Evolutionary conservation across 208 protist genomes (phyloP), one percentile per base, ranked within the genome.

Genomic region (Trypanosoma cruzi): DNA sequence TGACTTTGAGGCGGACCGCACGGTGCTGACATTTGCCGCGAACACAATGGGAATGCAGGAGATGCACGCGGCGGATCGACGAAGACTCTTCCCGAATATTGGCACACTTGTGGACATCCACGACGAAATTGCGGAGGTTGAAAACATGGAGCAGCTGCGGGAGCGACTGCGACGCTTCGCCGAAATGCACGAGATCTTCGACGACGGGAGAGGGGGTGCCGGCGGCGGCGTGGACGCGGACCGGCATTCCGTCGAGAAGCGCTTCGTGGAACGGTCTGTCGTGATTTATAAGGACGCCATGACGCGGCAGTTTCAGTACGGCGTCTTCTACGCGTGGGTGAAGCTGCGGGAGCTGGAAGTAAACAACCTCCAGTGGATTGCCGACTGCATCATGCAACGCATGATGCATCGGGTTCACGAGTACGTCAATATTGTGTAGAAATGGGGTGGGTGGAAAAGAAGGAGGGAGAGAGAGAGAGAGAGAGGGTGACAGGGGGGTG

Each of bases 1-100:
- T 22, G 77, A 96, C 64, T 98, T 99, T 68, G 98, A 99, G 89
- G 98, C 98, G 14, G 98, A 99, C 84, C 95, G 98, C 50, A 80
- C 97, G 64, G 89, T 98, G 44, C 93, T 99, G 68, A 99, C 97
- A 60, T 99, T 99, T 79, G 99, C 98, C 8, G 85, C 98, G 55
- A 99, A 99, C 88, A 99, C 96, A 46, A 97, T 99, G 67, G 96
- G 92, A 52, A 97, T 98, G 36, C 77, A 80, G 14, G 90, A 96
- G 56, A 87, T 97, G 72, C 80, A 80, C 36, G 73, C 85, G 57
- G 91, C 79, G 18, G 86, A 94, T 58, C 79, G 93, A 26, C 82
- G 79, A 16, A 82, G 82, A 55, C 74, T 98, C 22, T 98, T 96
- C 68, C 93, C 94, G 32, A 94, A 89, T 57, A 83, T 98, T 67